phyloP scores from a whole-genome alignment of 78 protist species.

The Salpingoeca rosetta region DNA sequence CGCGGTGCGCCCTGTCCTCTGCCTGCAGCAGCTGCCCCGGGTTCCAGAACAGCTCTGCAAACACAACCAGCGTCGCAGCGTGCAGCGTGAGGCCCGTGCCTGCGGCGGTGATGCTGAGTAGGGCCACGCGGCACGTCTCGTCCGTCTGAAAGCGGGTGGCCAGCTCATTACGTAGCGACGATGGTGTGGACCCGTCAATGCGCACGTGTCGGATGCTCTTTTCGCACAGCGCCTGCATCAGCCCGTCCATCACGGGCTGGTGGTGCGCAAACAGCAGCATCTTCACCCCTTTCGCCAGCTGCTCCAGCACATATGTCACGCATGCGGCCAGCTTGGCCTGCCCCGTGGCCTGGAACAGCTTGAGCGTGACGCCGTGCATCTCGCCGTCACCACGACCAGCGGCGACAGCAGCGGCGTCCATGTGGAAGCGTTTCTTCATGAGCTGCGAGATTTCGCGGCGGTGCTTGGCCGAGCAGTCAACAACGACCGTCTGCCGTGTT shows the following conservation, averaged over 20 bases:
- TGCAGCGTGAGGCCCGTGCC: slow-evolving; percentile 44
- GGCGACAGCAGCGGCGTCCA: no score
- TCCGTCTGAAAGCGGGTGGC: not conserved
- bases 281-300: not conserved
- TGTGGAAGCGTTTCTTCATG: not conserved
- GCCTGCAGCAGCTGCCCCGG: slow-evolving; percentile 36
- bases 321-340: not conserved
- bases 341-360: not conserved
- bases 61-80: slow-evolving; percentile 29
- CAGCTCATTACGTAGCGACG: not conserved
- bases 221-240: not conserved
- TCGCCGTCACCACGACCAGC: not conserved
- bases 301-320: not conserved
- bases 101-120: slow-evolving; percentile 47
- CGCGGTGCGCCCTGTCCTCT: slow-evolving; percentile 20
- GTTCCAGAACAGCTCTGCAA: slow-evolving; percentile 60
- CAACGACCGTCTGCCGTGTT: slow-evolving; percentile 19
- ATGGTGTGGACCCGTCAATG: not conserved
- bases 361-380: not conserved
- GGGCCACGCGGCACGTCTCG: slow-evolving; percentile 10
- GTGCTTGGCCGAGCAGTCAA: not conserved
- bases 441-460: not conserved
- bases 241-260: not conserved
- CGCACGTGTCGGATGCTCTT: not conserved
- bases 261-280: slow-evolving; percentile 4